Conservation (phyloP, 306 rosid genomes). For the Cicer cuneatum region DNA sequence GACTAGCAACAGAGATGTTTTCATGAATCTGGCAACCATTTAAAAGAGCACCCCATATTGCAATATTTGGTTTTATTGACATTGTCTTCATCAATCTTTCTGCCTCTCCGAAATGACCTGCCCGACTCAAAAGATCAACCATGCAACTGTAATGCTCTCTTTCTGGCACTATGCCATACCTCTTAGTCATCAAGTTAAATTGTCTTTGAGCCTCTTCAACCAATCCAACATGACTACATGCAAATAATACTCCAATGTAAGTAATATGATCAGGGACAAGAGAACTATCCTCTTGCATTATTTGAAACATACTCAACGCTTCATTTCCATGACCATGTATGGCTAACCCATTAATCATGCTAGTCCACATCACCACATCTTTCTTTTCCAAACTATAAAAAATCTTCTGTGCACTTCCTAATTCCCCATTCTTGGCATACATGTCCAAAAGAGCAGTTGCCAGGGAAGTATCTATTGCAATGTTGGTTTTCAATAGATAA, state of each 20-base stretch:
- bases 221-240: conserved; percentile 74
- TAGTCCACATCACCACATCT: conserved; percentile 77
- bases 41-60: conserved; percentile 75
- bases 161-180: conserved; percentile 59
- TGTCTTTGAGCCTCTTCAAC: conserved; percentile 68
- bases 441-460: conserved; percentile 75
- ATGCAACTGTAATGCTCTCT: conserved; percentile 83
- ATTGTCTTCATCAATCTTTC: conserved; percentile 58
- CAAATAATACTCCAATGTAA: conserved; percentile 65
- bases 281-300: conserved; percentile 65
- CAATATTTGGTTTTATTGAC: conserved; percentile 57
- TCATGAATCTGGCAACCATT: conserved; percentile 83
- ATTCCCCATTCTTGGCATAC: conserved; percentile 76
- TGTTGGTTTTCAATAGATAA: conserved; percentile 51
- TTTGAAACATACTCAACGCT: conserved; percentile 62
- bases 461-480: conserved; percentile 49
- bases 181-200: conserved; percentile 58
- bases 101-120: conserved; percentile 71
- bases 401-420: conserved; percentile 55
- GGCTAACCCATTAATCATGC: conserved; percentile 73
- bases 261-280: conserved; percentile 70
- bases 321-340: conserved; percentile 69
- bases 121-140: conserved; percentile 82
- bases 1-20: conserved; percentile 62
- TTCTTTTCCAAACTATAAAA: conserved; percentile 60